Percentiles rank a stretch among this genome's conserved stretches.
phyloP scores from a whole-genome alignment of 1,139 yeast genomes.

The Kodamaea sp. region DNA sequence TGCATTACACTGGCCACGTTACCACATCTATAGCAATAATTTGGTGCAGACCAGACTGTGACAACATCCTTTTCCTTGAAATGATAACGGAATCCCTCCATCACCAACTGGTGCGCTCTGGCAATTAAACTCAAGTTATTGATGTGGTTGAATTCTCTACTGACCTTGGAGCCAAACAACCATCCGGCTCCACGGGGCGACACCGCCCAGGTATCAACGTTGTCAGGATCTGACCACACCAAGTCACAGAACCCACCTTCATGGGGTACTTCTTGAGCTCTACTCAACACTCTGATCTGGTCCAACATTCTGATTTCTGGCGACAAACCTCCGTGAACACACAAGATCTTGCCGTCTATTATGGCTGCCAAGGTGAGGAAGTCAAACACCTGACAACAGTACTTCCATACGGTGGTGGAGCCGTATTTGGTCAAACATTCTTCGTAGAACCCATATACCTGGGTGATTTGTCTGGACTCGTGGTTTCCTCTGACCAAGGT shows the following conservation, averaged over 20 bases:
- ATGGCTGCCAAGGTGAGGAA: conserved; percentile 91
- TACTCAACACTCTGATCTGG: conserved; percentile 87
- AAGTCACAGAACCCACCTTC: conserved; percentile 98
- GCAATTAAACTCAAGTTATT: conserved; percentile 87
- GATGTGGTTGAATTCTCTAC: conserved; percentile 90
- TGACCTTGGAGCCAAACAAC: conserved; percentile 92
- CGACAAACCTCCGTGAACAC: conserved; percentile 97
- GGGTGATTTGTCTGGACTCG: conserved; percentile 93
- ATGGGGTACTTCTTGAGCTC: conserved; percentile 99
- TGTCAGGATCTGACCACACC: conserved; percentile 98
- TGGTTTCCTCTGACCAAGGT: conserved; percentile 93
- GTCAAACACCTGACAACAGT: conserved; percentile 95
- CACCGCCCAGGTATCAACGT: conserved; percentile 98
- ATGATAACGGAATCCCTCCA: conserved; percentile 97
- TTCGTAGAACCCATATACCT: conserved; percentile 89
- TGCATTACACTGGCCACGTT: conserved; percentile 98
- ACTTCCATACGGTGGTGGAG: conserved; percentile 96
- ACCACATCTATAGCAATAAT: conserved; percentile 96
- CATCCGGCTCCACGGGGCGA: conserved; percentile 99
- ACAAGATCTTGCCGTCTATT: conserved; percentile 86
- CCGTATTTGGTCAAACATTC: conserved; percentile 93
- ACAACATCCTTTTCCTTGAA: conserved; percentile 94
- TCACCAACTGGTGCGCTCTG: conserved; percentile 95
- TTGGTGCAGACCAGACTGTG: conserved; percentile 98
- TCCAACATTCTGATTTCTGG: conserved; percentile 97